These are phyloP conservation scores for Chlamydomonas incerta DNA, from an alignment of 139 green algal genomes.

Conservation along the genomic window DNA sequence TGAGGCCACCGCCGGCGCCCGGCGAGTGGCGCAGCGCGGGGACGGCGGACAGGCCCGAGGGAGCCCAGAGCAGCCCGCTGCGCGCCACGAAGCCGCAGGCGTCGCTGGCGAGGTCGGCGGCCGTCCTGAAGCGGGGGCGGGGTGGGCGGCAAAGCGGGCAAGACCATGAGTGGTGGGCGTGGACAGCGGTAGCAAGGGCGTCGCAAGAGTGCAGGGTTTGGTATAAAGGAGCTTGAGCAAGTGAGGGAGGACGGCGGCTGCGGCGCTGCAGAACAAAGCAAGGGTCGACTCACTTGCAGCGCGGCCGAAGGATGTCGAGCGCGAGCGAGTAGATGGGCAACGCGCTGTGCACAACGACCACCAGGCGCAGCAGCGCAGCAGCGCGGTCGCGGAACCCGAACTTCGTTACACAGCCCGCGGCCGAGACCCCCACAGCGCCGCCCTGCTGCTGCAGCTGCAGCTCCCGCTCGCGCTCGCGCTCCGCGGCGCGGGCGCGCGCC, in stretches of 20 bases:
- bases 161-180: too few relatives aligned
- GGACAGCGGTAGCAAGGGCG: too few relatives aligned
- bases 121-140: not conserved
- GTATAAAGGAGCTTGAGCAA: too few relatives aligned
- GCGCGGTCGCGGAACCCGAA: not conserved
- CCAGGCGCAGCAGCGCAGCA: not conserved
- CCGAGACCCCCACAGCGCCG: not conserved
- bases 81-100: not conserved
- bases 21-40: not conserved
- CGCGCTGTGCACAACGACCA: conserved; percentile 7
- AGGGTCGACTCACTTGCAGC: not conserved
- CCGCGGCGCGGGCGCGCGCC: too few relatives aligned
- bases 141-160: too few relatives aligned
- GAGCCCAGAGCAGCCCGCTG: not conserved
- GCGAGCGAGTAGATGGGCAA: conserved; percentile 1
- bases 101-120: not conserved
- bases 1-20: not conserved
- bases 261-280: too few relatives aligned
- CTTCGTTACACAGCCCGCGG: too few relatives aligned
- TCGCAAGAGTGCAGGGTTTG: too few relatives aligned
- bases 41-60: not conserved
- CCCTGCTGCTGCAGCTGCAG: not conserved
- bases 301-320: not conserved
- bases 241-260: too few relatives aligned
- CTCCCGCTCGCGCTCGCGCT: not conserved